Base-by-base conservation (phyloP, 1,139 yeast genomes). In the Pichia inconspicua region DNA sequence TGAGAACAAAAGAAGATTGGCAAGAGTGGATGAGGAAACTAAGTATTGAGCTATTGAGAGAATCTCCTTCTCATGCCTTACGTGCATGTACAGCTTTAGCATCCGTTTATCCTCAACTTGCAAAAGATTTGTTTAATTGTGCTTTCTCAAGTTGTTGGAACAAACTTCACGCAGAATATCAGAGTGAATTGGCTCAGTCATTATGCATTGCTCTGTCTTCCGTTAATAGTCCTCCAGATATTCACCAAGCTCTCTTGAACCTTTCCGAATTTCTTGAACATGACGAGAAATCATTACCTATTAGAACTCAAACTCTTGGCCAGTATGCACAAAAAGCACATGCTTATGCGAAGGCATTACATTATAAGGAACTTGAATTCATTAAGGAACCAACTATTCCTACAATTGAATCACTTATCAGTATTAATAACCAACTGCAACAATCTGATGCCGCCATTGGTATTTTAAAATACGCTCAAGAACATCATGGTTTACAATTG, bases 371-470 rank as follows among this genome's bases (percentile, higher is more conserved):
- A 62, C 71, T 89, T 32, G 98, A 94, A 60, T 92, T 90, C 61
- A 87, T 89, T 58, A 94, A 88, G 57, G 97, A 90, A 58, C 96
- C 96, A 1, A 78, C 92, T 0, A 84, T 96, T 0, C 85, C 94
- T 9, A 89, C 96, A 0, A 89, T 94, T 54, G 99, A 94, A 60
- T 80, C 96, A 0, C 72, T 94, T 58, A 92, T 94, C 48, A 82
- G 89, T 55, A 90, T 94, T 58, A 94, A 94, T 63, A 94, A 92
- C 60, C 96, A 90, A 59, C 70, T 94, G 28, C 97, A 92, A 58
- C 98, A 94, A 63, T 82, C 95, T 0, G 99, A 94, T 68, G 97
- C 99, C 0, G 98, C 98, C 0, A 88, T 92, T 51, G 99, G 99
- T 54, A 90, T 92, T 48, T 72, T 94, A 59, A 90, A 89, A 59